Base-by-base conservation (phyloP, 2,329 filamentous ascomycete species). In the Hypocrella siamensis region DNA sequence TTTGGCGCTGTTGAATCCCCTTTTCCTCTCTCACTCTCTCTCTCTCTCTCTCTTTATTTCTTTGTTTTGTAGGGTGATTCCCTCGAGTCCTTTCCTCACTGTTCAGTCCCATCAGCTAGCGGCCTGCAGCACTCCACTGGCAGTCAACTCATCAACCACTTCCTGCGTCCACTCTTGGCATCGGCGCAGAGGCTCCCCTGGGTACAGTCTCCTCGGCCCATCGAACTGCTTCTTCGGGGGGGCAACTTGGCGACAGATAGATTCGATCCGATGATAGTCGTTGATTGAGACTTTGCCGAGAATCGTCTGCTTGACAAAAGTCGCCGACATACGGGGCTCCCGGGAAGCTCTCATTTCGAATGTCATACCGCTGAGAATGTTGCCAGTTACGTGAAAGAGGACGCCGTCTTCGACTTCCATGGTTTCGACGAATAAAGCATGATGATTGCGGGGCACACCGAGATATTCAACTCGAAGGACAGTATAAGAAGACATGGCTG, bases 151-250 rank as follows among this genome's bases (percentile, higher is more conserved):
- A 11, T 14, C 6, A 14, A 26, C n/a, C 6, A 14, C 25, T 14
- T 26, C 25, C 10, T 26, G 9, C 7, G 43, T 45, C 48, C 48
- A 52, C 36, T 53, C 48, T 34, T 51, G 46, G 31, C 48, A 52
- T 17, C 45, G 39, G 32, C 19, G 32, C 8, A 40, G 19, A 3
- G 37, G 32, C 28, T 36, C 26, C 16, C 34, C 28, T 7, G 45
- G 47, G 37, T 41, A 46, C n/a, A 53, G 34, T 29, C 42, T 32
- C 15, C 32, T 42, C 3, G 41, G 17, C 16, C 46, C 44, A 3
- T 50, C 30, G 26, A 49, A 52, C 31, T 52, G 47, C 36, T 51
- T 52, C 32, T 44, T 43, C 8, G 47, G 46, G 24, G 42, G 37
- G 19, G 39, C 38, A 3, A 48, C 38, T 4, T 11, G 29, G 24